Conservation (phyloP, 352 stramenopile species). For the Phytopythium sindhum region DNA sequence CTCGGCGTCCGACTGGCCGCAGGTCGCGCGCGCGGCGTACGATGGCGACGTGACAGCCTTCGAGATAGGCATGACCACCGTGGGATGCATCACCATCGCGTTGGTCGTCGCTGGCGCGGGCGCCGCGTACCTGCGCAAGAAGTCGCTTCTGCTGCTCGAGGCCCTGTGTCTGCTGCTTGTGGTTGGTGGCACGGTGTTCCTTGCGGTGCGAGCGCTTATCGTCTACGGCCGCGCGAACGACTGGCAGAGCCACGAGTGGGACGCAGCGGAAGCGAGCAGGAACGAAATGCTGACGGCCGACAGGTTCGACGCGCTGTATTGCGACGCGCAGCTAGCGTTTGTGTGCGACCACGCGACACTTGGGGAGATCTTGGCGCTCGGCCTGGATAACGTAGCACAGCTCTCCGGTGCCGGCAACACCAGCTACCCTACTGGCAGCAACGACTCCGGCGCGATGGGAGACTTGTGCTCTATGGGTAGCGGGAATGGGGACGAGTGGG, state of each 20-base stretch:
- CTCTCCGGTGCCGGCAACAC: neutral
- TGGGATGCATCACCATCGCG: conserved; percentile 26
- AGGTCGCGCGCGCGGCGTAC: conserved; percentile 3
- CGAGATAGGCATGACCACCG: conserved; percentile 2
- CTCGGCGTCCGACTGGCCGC: conserved; percentile 4
- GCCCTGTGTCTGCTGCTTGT: conserved; percentile 2
- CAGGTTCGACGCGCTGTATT: conserved; percentile 4
- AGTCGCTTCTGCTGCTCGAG: conserved; percentile 6
- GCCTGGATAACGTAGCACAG: neutral
- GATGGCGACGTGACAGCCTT: neutral
- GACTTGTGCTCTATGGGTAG: neutral
- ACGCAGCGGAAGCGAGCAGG: neutral
- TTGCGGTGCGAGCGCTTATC: conserved; percentile 1
- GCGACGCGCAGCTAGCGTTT: conserved; percentile 6
- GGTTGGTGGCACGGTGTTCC: neutral
- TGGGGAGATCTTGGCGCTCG: conserved; percentile 1
- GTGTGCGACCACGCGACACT: conserved; percentile 10
- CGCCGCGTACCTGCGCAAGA: neutral
- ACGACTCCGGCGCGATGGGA: neutral
- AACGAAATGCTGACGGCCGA: neutral
- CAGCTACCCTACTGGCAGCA: neutral
- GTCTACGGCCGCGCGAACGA: neutral
- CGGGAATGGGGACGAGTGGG: neutral
- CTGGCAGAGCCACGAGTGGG: neutral
- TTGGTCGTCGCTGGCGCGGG: conserved; percentile 28